Evolutionary conservation across 2,329 filamentous ascomycete species (phyloP), one percentile per base, ranked within the genome.

Genomic region (Fusarium ambrosium): DNA sequence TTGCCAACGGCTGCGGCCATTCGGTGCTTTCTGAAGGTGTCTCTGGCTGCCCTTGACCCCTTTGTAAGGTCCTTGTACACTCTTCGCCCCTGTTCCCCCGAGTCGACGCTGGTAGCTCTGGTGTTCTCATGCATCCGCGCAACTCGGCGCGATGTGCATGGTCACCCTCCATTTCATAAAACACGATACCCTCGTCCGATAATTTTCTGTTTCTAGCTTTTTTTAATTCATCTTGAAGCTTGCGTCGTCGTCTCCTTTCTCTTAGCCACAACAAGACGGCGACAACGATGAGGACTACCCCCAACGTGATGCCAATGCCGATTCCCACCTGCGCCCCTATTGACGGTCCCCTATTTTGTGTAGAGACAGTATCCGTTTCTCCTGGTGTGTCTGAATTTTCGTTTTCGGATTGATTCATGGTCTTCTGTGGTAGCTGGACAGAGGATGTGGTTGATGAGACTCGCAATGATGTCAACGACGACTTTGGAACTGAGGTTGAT

Each of bases 131-230:
- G 16, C 67, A 56, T 14, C 75, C 77, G 27, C 75, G 72, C 18
- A 78, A 45, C 55, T 78, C 77, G 16, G 71, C 67, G 3, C 58
- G 59, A 6, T 70, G 64, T 13, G 75, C 72, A 36, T 75, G 64
- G 36, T 78, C 73, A 5, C 77, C 77, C 22, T 78, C 77, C 77
- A 78, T 78, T 64, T 78, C 77, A n/a, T 43, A 66, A 37, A 66
- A 22, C 2, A 29, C 37, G 10, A 62, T 22, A 3, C 66, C 48
- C 0, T 59, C 20, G 6, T 43, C 27, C 14, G 27, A 43, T 10
- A 62, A 32, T 4, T 66, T 61, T 13, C 60, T 61, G 2, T 56
- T 61, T 36, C 74, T 61, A 1, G 62, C 59, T 22, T 67, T 55
- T 14, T 27, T 41, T 2, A 79, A 69, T 24, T 74, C 36, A 4